phyloP scores from a whole-genome alignment of 495 filamentous ascomycete species.

The Hypoxylon intermedium region DNA sequence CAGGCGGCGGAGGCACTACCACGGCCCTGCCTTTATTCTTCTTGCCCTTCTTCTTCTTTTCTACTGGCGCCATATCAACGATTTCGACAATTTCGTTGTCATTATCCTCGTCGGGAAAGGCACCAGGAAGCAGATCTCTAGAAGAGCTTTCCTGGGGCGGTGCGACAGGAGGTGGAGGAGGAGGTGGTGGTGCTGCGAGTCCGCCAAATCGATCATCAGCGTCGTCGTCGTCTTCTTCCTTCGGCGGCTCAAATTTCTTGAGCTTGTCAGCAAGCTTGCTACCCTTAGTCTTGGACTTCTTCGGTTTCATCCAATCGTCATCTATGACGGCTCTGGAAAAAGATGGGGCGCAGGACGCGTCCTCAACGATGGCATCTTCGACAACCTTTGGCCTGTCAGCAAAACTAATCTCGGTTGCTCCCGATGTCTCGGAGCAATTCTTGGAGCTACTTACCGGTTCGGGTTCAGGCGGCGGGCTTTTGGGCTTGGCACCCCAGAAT shows the following conservation, averaged over 20 bases:
- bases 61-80: conserved; percentile 54
- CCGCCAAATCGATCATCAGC: conserved; percentile 36
- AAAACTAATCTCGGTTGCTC: conserved; percentile 42
- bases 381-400: conserved; percentile 53
- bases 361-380: conserved; percentile 44
- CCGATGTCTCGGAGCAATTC: conserved; percentile 19
- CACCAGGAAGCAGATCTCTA: conserved; percentile 55
- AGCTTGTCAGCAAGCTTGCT: conserved; percentile 61
- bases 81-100: conserved; percentile 57
- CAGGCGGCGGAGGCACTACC: conserved; percentile 37
- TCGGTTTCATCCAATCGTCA: conserved; percentile 45
- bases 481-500: conserved; percentile 55
- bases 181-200: conserved; percentile 43
- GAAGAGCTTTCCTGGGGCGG: conserved; percentile 51
- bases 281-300: conserved; percentile 52
- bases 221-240: conserved; percentile 42
- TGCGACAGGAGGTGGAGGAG: conserved; percentile 43
- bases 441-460: conserved; percentile 33
- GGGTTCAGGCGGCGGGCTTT: conserved; percentile 41
- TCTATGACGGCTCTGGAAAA: conserved; percentile 37
- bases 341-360: conserved; percentile 45
- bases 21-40: conserved; percentile 47
- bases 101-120: conserved; percentile 51
- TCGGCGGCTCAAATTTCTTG: conserved; percentile 58
- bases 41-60: conserved; percentile 54